Evolutionary conservation across 73 alveolate genomes (phyloP).

Genomic region (Symbiodinium natans): DNA sequence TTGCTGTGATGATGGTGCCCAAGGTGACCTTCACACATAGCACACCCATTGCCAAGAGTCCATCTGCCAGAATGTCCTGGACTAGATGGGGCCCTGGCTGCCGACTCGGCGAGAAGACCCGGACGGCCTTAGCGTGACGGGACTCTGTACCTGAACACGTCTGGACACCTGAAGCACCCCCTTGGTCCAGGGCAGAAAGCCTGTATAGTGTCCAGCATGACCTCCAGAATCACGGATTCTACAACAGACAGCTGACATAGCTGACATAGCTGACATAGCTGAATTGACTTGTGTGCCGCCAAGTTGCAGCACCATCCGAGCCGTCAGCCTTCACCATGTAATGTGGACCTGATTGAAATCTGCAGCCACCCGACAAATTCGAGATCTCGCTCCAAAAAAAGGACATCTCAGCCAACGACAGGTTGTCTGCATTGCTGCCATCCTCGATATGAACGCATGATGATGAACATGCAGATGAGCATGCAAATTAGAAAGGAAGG

Average conservation of each 20-base stretch:
- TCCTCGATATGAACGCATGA: background rate
- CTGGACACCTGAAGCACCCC: background rate
- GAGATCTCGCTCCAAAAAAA: background rate
- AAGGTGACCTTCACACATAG: conserved; percentile 56
- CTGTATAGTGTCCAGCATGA: conserved; percentile 80
- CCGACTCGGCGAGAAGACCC: conserved; percentile 73
- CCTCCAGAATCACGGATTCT: conserved; percentile 39
- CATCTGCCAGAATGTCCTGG: too few species aligned
- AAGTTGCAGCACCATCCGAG: conserved; percentile 56
- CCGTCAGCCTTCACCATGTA: conserved; percentile 92
- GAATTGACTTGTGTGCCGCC: background rate
- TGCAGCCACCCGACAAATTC: background rate
- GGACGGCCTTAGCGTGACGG: conserved; percentile 38
- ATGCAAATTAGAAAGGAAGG: too few species aligned
- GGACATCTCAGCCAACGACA: background rate
- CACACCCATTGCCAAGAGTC: background rate
- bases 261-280: too few species aligned
- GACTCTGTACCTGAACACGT: too few species aligned
- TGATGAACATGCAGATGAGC: too few species aligned
- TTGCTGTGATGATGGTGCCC: conserved; percentile 80
- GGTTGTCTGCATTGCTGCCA: conserved; percentile 90
- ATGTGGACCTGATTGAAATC: conserved; percentile 37
- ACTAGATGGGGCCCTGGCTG: background rate
- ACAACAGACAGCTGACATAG: too few species aligned
- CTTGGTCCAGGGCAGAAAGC: conserved; percentile 31